Evolutionary conservation across 345 rosid species (phyloP).

Genomic region (Luvunga scandens): DNA sequence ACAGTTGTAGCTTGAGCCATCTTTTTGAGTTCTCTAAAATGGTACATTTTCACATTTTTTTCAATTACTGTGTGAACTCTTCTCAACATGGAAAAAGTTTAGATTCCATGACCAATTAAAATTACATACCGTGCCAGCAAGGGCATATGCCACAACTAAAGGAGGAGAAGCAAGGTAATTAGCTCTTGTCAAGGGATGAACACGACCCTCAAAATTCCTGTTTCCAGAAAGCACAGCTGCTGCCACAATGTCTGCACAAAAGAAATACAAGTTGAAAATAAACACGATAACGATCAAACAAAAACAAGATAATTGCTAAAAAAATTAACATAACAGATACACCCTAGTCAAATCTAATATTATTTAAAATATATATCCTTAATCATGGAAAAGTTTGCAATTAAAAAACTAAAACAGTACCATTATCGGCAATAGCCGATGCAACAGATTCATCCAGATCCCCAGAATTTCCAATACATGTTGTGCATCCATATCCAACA

Average conservation of each 20-base stretch:
- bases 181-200: slow-evolving; percentile 96
- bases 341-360: not conserved
- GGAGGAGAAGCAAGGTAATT: slow-evolving; percentile 99
- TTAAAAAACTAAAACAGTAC: slow-evolving; percentile 32
- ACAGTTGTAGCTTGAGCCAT: not conserved
- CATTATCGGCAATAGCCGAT: slow-evolving; percentile 89
- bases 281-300: not conserved
- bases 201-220: slow-evolving; percentile 98
- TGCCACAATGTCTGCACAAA: slow-evolving; percentile 75
- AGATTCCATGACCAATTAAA: not conserved
- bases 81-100: not conserved
- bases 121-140: slow-evolving; percentile 88
- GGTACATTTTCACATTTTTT: not conserved
- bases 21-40: not conserved
- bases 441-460: slow-evolving; percentile 92
- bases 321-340: not conserved
- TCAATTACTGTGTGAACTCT: not conserved
- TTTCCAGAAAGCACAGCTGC: slow-evolving; percentile 97
- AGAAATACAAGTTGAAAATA: not conserved
- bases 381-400: not conserved
- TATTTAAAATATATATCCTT: not conserved
- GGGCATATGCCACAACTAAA: slow-evolving; percentile 96
- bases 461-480: slow-evolving; percentile 98
- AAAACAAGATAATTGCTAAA: not conserved
- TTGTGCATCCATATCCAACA: slow-evolving; percentile 98